A percentile compares a stretch with the other conserved stretches of the same genome.
phyloP scores from a whole-genome alignment of 2,329 filamentous ascomycete genomes.

The Paraconiothyrium sp. region DNA sequence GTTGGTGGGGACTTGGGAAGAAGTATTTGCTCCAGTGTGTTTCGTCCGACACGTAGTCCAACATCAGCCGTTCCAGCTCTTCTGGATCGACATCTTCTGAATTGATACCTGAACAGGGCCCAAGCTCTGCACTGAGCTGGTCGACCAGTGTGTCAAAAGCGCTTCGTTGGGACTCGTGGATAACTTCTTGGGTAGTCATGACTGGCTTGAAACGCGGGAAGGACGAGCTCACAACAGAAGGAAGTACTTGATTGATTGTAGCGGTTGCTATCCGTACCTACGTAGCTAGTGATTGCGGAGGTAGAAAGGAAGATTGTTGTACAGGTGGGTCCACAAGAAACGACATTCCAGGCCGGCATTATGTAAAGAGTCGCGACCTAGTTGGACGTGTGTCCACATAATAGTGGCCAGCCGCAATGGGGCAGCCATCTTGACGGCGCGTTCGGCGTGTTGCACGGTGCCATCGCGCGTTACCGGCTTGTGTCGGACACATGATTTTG shows the following conservation, averaged over 20 bases:
- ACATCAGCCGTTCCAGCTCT: constrained; percentile 77
- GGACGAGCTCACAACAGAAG: not conserved
- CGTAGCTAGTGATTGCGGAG: not conserved
- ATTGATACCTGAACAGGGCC: constrained; percentile 81
- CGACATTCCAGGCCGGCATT: constrained; percentile 25
- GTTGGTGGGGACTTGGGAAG: constrained; percentile 72
- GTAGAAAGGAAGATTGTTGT: constrained; percentile 3
- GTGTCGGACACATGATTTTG: constrained; percentile 30
- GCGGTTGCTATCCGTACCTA: not conserved
- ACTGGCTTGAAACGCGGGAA: not conserved
- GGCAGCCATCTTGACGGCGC: constrained; percentile 3
- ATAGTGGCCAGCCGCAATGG: constrained; percentile 10
- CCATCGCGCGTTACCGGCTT: constrained; percentile 27
- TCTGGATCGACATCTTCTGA: constrained; percentile 82
- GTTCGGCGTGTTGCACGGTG: constrained; percentile 16
- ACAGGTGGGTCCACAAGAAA: constrained; percentile 4
- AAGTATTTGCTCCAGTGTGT: constrained; percentile 80
- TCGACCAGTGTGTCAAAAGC: constrained; percentile 75
- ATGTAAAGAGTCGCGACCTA: constrained; percentile 38
- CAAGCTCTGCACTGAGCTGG: constrained; percentile 77
- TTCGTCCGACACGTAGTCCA: constrained; percentile 73
- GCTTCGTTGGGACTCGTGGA: constrained; percentile 24
- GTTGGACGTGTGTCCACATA: constrained; percentile 24
- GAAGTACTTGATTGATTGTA: not conserved
- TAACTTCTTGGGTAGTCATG: constrained; percentile 32